Conservation (phyloP, 768 basidiomycete species). For the Amanita muscaria region DNA sequence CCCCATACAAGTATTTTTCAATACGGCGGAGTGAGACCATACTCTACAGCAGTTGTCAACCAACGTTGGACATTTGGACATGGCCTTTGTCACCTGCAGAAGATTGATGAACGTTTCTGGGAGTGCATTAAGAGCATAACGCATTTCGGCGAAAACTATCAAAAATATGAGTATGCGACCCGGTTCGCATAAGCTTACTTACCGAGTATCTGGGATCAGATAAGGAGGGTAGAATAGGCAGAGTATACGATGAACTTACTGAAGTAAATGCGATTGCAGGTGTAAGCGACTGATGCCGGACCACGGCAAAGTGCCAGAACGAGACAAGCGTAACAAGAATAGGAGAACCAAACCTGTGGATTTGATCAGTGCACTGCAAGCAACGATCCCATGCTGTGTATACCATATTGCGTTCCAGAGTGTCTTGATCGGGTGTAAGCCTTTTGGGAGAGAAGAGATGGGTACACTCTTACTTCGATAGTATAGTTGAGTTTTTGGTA, state of each 20-base stretch:
- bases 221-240: background rate
- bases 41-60: conserved; percentile 30
- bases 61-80: background rate
- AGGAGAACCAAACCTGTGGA: conserved; percentile 51
- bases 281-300: conserved; percentile 59
- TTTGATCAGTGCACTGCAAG: background rate
- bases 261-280: conserved; percentile 82
- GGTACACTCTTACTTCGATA: conserved; percentile 53
- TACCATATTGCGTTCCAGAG: conserved; percentile 43
- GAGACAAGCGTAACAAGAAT: conserved; percentile 53
- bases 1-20: conserved; percentile 75
- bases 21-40: conserved; percentile 84
- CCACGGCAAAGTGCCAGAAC: conserved; percentile 67
- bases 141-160: conserved; percentile 75
- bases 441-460: background rate
- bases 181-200: background rate
- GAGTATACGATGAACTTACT: conserved; percentile 31
- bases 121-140: conserved; percentile 63
- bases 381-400: background rate
- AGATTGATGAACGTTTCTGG: conserved; percentile 90
- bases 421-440: conserved; percentile 19
- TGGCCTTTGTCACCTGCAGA: conserved; percentile 48
- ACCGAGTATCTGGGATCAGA: conserved; percentile 2
- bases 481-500: conserved; percentile 82
- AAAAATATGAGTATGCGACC: conserved; percentile 6